Evolutionary conservation across 371 early-diverging fungal species (phyloP).

Genomic region (Mucor irregularis): DNA sequence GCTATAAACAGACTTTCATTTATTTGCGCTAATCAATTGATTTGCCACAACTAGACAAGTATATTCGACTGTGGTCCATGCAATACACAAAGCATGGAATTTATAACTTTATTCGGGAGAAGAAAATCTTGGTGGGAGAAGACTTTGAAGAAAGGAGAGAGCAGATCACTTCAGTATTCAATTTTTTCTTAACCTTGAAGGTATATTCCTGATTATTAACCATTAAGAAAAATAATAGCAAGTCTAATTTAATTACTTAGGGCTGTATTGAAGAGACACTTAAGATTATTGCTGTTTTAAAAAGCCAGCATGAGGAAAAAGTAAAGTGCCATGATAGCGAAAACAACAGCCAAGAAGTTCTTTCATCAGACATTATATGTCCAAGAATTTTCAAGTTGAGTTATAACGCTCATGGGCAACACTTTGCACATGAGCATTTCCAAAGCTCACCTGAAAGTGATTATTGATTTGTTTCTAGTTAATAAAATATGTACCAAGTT

Average conservation of each 20-base stretch:
- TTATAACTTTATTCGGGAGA: constrained; percentile 15
- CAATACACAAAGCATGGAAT: constrained; percentile 5
- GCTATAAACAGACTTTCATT: background rate
- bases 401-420: constrained; percentile 8
- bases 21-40: constrained; percentile 4
- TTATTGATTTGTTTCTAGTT: constrained; percentile 6
- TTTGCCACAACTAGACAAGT: background rate
- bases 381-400: constrained; percentile 12
- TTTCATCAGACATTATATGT: constrained; percentile 11
- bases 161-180: background rate
- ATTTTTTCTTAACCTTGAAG: constrained; percentile 17
- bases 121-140: constrained; percentile 8
- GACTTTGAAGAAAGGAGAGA: constrained; percentile 12
- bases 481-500: no score
- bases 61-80: constrained; percentile 5
- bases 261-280: constrained; percentile 10
- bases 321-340: constrained; percentile 12
- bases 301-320: constrained; percentile 18
- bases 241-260: constrained; percentile 14
- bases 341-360: constrained; percentile 4
- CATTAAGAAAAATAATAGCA: constrained; percentile 13
- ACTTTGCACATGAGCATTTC: constrained; percentile 14
- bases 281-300: constrained; percentile 10
- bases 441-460: constrained; percentile 17
- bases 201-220: constrained; percentile 15